Evolutionary conservation across 164 flowering plant genomes (phyloP).

Genomic region (Dillenia suffruticosa): DNA sequence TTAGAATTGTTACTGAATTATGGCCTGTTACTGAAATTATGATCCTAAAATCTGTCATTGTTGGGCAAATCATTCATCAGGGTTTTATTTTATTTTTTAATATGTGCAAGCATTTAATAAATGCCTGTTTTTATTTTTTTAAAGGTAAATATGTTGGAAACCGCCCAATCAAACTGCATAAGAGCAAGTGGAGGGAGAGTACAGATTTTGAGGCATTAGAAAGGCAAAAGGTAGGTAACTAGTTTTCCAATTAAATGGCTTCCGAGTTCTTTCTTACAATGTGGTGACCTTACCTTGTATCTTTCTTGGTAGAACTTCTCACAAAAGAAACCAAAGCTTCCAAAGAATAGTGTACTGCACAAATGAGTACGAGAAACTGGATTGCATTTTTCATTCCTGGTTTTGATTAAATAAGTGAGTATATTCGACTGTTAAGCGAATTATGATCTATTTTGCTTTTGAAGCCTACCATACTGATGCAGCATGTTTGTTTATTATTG

Average conservation of each 20-base stretch:
- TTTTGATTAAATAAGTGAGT: too few relatives aligned
- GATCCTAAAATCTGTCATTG: too few relatives aligned
- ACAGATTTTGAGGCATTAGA: slow-evolving; percentile 43
- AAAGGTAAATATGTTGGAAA: slow-evolving; percentile 70
- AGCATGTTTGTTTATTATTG: too few relatives aligned
- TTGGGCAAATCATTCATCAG: too few relatives aligned
- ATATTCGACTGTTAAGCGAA: too few relatives aligned
- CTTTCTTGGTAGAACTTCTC: slow-evolving; percentile 35
- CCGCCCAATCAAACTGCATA: slow-evolving; percentile 59
- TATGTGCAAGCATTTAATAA: too few relatives aligned
- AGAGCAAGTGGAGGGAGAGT: slow-evolving; percentile 67
- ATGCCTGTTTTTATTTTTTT: not conserved
- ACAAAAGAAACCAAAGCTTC: slow-evolving; percentile 44
- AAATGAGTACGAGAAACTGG: slow-evolving; percentile 24
- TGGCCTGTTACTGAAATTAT: too few relatives aligned
- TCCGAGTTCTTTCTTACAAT: not conserved
- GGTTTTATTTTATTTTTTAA: too few relatives aligned
- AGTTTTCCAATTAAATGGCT: not conserved
- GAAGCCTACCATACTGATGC: too few relatives aligned
- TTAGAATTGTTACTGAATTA: too few relatives aligned
- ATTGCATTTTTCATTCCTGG: too few relatives aligned
- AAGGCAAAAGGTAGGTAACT: slow-evolving; percentile 42
- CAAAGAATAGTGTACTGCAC: slow-evolving; percentile 60
- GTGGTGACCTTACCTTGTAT: not conserved
- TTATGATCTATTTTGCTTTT: too few relatives aligned